Evolutionary conservation across 495 filamentous ascomycete species (phyloP).

Genomic region (Podospora pseudocomata): DNA sequence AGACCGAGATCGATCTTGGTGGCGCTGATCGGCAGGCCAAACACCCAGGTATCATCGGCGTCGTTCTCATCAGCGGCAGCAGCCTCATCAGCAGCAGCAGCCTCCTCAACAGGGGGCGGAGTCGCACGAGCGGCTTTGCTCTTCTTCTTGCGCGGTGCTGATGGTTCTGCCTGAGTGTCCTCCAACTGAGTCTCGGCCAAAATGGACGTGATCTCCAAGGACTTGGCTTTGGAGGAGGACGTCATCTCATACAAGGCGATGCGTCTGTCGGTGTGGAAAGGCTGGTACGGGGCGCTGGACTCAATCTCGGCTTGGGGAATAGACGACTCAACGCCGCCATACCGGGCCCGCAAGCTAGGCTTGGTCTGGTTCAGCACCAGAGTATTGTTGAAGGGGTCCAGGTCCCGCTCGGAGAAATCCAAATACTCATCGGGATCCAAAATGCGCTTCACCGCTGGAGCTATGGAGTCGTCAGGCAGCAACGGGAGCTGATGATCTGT

Average conservation of each 20-base stretch:
- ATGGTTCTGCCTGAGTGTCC: conserved; percentile 20
- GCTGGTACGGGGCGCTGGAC: conserved; percentile 83
- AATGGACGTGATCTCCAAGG: conserved; percentile 32
- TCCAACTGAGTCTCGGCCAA: conserved; percentile 30
- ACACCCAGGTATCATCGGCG: conserved; percentile 56
- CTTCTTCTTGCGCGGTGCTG: conserved; percentile 20
- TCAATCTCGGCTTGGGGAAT: conserved; percentile 90
- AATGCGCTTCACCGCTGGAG: conserved; percentile 41
- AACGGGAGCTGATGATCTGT: conserved; percentile 62
- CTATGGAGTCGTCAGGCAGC: conserved; percentile 48
- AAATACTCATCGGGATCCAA: conserved; percentile 49
- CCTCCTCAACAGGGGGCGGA: conserved; percentile 2
- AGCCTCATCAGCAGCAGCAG: not conserved
- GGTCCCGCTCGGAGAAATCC: conserved; percentile 44
- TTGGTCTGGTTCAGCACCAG: conserved; percentile 37
- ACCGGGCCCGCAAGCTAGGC: conserved; percentile 26
- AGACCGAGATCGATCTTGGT: conserved; percentile 60
- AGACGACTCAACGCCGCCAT: conserved; percentile 45
- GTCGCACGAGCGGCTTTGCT: conserved; percentile 9
- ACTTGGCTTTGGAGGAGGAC: conserved; percentile 16
- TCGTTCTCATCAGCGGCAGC: not conserved
- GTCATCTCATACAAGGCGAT: conserved; percentile 59
- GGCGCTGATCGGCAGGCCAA: conserved; percentile 60
- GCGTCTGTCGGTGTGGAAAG: conserved; percentile 82
- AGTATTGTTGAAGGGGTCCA: conserved; percentile 42